A percentile compares a stretch with the other conserved stretches of the same genome.
These are phyloP conservation scores for Pseudocercospora vitis DNA, from an alignment of 2,329 filamentous ascomycete genomes.

Conservation along the genomic window DNA sequence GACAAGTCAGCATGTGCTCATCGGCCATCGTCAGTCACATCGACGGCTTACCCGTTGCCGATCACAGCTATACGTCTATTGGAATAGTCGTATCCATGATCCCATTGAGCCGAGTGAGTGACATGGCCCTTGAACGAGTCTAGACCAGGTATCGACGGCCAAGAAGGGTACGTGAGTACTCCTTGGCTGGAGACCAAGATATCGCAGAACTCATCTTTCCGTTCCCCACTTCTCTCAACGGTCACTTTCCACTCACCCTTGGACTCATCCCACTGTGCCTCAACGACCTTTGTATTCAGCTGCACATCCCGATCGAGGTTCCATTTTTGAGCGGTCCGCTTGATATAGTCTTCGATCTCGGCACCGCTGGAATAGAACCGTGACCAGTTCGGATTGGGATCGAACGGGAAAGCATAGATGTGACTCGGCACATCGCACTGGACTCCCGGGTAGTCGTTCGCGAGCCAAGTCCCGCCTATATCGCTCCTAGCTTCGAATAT, in stretches of 20 bases:
- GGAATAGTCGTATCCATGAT: constrained; percentile 31
- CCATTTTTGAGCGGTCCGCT: constrained; percentile 40
- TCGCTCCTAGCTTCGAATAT: constrained; percentile 11
- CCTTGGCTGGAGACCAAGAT: constrained; percentile 17
- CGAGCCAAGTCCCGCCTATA: constrained; percentile 13
- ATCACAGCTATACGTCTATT: constrained; percentile 42
- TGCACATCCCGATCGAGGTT: constrained; percentile 41
- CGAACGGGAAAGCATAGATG: constrained; percentile 15
- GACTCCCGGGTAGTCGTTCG: constrained; percentile 11
- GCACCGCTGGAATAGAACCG: constrained; percentile 41
- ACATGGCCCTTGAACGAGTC: constrained; percentile 39
- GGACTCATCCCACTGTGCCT: constrained; percentile 16
- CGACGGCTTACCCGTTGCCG: constrained; percentile 37
- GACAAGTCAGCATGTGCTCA: background rate
- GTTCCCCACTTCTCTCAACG: constrained; percentile 8
- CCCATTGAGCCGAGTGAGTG: constrained; percentile 42
- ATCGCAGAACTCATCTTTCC: constrained; percentile 11
- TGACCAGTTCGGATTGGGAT: constrained; percentile 17
- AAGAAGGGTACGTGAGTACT: constrained; percentile 12
- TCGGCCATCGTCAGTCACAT: background rate
- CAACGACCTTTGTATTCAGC: constrained; percentile 22
- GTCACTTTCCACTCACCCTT: constrained; percentile 17
- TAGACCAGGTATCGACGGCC: constrained; percentile 38
- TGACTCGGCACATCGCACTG: constrained; percentile 12
- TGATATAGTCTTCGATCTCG: constrained; percentile 45